Base-by-base conservation (phyloP, 2,329 filamentous ascomycete species). In the Lachnellula willkommii region DNA sequence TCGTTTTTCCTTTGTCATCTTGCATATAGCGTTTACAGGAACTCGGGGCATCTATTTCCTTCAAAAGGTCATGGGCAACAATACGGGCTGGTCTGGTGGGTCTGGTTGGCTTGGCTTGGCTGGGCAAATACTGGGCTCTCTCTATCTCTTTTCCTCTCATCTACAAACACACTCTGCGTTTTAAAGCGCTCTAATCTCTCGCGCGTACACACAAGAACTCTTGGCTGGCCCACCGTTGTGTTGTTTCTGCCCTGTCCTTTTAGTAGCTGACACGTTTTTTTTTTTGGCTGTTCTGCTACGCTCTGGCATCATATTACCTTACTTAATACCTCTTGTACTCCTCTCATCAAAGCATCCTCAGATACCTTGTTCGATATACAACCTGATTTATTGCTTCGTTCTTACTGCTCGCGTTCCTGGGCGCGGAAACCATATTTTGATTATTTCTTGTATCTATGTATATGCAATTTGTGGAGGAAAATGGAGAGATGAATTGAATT, bases 361-460 rank as follows among this genome's bases (percentile, higher is more conserved):
- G 76, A 81, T 81, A 81, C 79, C 78, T 81, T 81, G 79, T 81
- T 80, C 77, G 74, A 81, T 78, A 79, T 78, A 79, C 71, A 66
- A 57, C 49, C 62, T 59, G 47, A 52, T 53, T 61, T 63, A 53
- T 54, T 58, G 43, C 50, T 61, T 58, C 51, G 48, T 56, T 51
- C 57, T 50, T 53, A 55, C 37, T 47, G 42, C 54, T 56, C 59
- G 40, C 40, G 50, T 49, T 60, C 58, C 53, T 26, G 51, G 52
- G 57, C 52, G 58, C 54, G 59, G 26, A 54, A 53, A 52, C 40
- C 40, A 40, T 53, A 48, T 58, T 58, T 54, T 42, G 39, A 47
- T 55, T 51, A 24, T 32, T 56, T 45, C 46, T 56, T 54, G 49
- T 60, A 56, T 59, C 49, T 53, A 49, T 53, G 32, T 52, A 55